These are phyloP conservation scores for Pichia ethanolica DNA, from an alignment of 805 yeast species.

Conservation along the genomic window DNA sequence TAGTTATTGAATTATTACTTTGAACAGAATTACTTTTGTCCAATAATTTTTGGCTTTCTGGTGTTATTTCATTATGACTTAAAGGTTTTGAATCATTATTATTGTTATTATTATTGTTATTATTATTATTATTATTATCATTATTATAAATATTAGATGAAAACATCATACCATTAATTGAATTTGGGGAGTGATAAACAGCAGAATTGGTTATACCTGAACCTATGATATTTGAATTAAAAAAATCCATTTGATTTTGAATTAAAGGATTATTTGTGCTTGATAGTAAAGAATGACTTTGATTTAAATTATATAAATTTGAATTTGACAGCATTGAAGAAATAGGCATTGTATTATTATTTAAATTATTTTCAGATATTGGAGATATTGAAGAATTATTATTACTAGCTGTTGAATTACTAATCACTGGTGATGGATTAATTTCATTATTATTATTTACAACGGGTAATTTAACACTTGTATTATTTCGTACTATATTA, in stretches of 20 bases:
- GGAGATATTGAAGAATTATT: constrained; percentile 7
- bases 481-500: constrained; percentile 45
- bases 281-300: constrained; percentile 6
- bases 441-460: not conserved
- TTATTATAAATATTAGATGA: constrained; percentile 7
- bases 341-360: constrained; percentile 9
- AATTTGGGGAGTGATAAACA: constrained; percentile 6
- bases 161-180: constrained; percentile 5
- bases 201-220: not conserved
- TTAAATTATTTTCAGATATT: constrained; percentile 5
- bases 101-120: not conserved
- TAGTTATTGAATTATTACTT: no score
- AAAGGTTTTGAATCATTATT: not conserved
- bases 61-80: constrained; percentile 4
- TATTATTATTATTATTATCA: not conserved
- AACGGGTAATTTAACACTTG: constrained; percentile 41
- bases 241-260: constrained; percentile 5
- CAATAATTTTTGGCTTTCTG: constrained; percentile 6
- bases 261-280: not conserved
- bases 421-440: constrained; percentile 9
- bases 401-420: constrained; percentile 1
- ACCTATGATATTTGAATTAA: constrained; percentile 3
- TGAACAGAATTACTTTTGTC: not conserved
- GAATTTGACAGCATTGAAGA: not conserved
- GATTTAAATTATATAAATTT: constrained; percentile 1